Percentiles rank a stretch among this genome's conserved stretches.
These are phyloP conservation scores for Zymoseptoria tritici DNA, from an alignment of 2,329 filamentous ascomycete species.

Conservation along the genomic window DNA sequence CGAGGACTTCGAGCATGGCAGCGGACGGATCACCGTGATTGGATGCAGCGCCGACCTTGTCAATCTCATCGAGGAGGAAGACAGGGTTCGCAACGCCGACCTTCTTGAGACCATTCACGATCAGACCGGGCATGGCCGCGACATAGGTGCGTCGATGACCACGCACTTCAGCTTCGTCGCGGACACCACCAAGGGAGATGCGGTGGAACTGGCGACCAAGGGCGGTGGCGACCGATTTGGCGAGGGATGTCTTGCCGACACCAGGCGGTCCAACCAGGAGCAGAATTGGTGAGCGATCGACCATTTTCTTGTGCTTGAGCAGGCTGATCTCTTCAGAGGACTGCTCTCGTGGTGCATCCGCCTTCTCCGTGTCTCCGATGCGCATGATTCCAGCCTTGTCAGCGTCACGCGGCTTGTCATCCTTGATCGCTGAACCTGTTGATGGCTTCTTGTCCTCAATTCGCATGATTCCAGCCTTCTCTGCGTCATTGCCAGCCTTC, in stretches of 20 bases:
- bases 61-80: slow-evolving; percentile 92
- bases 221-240: slow-evolving; percentile 84
- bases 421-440: slow-evolving; percentile 34
- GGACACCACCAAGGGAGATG: slow-evolving; percentile 89
- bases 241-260: slow-evolving; percentile 91
- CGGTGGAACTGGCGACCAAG: slow-evolving; percentile 93
- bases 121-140: slow-evolving; percentile 94
- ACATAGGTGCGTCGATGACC: slow-evolving; percentile 94
- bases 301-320: slow-evolving; percentile 72
- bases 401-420: slow-evolving; percentile 23
- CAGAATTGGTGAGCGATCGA: slow-evolving; percentile 93
- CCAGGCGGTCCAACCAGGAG: slow-evolving; percentile 89
- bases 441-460: slow-evolving; percentile 48
- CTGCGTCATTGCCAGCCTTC: slow-evolving; percentile 32
- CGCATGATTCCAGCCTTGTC: slow-evolving; percentile 39
- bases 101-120: slow-evolving; percentile 90
- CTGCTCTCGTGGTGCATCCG: slow-evolving; percentile 35
- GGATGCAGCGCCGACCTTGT: slow-evolving; percentile 87
- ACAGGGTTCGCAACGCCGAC: slow-evolving; percentile 93
- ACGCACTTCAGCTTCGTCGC: slow-evolving; percentile 93
- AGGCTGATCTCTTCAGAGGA: slow-evolving; percentile 59
- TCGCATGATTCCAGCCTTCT: slow-evolving; percentile 39
- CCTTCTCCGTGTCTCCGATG: slow-evolving; percentile 46
- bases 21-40: slow-evolving; percentile 93
- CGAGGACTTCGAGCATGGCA: slow-evolving; percentile 94